Conservation (phyloP, 352 stramenopile genomes). For the Phytophthora colocasiae region DNA sequence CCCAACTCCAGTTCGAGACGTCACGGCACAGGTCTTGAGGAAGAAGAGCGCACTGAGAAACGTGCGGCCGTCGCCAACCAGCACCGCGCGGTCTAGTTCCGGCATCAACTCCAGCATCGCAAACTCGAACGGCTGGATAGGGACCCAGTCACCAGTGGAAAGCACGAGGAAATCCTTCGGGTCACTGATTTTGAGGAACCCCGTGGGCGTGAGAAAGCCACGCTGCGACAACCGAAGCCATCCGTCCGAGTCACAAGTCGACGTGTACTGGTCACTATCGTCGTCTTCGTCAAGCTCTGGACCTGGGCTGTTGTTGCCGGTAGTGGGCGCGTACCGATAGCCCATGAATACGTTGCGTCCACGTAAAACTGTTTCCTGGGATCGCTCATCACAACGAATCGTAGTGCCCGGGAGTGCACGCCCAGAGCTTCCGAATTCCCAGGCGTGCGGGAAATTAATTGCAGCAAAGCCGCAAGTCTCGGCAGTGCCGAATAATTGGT, state of each 20-base stretch:
- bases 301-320: slow-evolving; percentile 4
- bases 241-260: slow-evolving; percentile 38
- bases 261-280: slow-evolving; percentile 23
- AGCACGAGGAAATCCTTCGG: slow-evolving; percentile 78
- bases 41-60: slow-evolving; percentile 85
- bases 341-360: slow-evolving; percentile 79
- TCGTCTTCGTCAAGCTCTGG: slow-evolving; percentile 15
- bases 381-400: slow-evolving; percentile 69
- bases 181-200: slow-evolving; percentile 79
- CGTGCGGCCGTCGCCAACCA: slow-evolving; percentile 71
- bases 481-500: slow-evolving; percentile 73
- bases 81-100: slow-evolving; percentile 69
- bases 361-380: slow-evolving; percentile 67
- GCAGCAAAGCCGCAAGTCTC: slow-evolving; percentile 76
- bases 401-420: slow-evolving; percentile 61
- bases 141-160: slow-evolving; percentile 77
- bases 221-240: slow-evolving; percentile 67
- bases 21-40: slow-evolving; percentile 56
- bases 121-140: slow-evolving; percentile 66
- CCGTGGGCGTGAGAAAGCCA: slow-evolving; percentile 70
- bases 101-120: slow-evolving; percentile 54
- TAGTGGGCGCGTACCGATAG: slow-evolving; percentile 47
- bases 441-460: slow-evolving; percentile 78
- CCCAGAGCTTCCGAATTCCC: slow-evolving; percentile 76
- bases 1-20: slow-evolving; percentile 13